These are phyloP conservation scores for Gracilaria gracilis DNA, from an alignment of 23 red algal genomes.

Conservation along the genomic window DNA sequence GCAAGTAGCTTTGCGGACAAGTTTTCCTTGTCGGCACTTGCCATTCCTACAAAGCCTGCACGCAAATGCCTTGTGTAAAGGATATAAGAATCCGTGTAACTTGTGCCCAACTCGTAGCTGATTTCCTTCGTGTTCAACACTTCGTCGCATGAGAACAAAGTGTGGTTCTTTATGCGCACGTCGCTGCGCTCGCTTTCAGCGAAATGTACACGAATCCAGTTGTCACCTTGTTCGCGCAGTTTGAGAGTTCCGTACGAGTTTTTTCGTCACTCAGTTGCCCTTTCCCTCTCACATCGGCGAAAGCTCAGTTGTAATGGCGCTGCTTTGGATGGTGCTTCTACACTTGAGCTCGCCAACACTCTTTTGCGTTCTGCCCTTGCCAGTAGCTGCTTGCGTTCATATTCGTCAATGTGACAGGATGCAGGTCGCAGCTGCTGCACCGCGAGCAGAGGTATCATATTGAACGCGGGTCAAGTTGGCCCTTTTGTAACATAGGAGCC, in stretches of 20 bases:
- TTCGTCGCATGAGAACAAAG: neutral
- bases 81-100: conserved; percentile 49
- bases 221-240: conserved; percentile 34
- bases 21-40: neutral
- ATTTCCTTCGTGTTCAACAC: neutral
- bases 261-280: conserved; percentile 31
- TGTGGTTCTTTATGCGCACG: neutral
- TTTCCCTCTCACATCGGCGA: conserved; percentile 40
- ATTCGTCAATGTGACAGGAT: conserved; percentile 40
- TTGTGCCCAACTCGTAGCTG: conserved; percentile 9
- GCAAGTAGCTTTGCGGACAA: conserved; percentile 41
- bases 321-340: conserved; percentile 6
- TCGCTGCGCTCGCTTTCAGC: neutral
- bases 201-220: conserved; percentile 46
- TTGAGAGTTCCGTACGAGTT: conserved; percentile 54
- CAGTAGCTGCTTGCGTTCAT: conserved; percentile 23
- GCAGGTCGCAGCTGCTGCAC: conserved; percentile 49
- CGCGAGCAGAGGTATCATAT: conserved; percentile 26
- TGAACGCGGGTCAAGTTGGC: conserved; percentile 8
- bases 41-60: conserved; percentile 43
- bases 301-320: conserved; percentile 41
- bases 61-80: conserved; percentile 36
- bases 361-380: conserved; percentile 34
- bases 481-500: neutral
- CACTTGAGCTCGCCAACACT: neutral